Conservation (phyloP, 2,329 filamentous ascomycete species). For the Pseudogymnoascus sp. region DNA sequence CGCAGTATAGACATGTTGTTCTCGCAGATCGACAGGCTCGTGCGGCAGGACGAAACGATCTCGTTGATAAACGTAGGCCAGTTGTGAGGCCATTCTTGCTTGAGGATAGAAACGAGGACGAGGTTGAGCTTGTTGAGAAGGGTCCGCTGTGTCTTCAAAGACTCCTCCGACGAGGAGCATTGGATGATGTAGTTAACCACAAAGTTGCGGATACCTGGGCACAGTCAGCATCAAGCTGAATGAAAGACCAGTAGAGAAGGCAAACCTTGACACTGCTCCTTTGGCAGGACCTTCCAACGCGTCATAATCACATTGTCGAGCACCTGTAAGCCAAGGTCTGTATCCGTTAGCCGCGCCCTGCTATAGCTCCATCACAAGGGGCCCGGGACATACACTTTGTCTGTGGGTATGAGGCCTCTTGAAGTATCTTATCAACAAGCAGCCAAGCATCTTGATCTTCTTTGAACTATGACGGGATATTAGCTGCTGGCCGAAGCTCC, state of each 20-base stretch:
- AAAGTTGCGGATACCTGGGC: constrained; percentile 90
- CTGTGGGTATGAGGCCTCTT: constrained; percentile 86
- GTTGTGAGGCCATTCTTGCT: constrained; percentile 99
- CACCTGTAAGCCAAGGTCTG: constrained; percentile 89
- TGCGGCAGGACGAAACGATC: constrained; percentile 93
- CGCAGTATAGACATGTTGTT: constrained; percentile 99
- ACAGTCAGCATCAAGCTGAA: constrained; percentile 19
- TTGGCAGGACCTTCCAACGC: constrained; percentile 94
- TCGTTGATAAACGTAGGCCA: constrained; percentile 99
- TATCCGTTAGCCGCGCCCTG: constrained; percentile 12
- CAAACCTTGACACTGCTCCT: constrained; percentile 88
- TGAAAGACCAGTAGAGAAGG: constrained; percentile 12
- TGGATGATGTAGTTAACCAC: constrained; percentile 98
- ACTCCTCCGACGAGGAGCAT: constrained; percentile 83
- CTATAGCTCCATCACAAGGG: background rate
- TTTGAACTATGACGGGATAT: constrained; percentile 65
- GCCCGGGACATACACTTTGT: constrained; percentile 72
- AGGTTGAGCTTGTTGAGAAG: constrained; percentile 97
- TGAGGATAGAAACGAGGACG: constrained; percentile 92
- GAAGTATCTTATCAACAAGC: constrained; percentile 91
- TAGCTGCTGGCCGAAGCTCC: constrained; percentile 15
- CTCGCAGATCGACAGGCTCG: constrained; percentile 93
- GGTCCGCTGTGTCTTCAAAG: constrained; percentile 73
- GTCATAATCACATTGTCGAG: constrained; percentile 98
- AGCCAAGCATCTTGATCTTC: constrained; percentile 98